Conservation (phyloP, 352 stramenopile species). For the Discostella stelligera region DNA sequence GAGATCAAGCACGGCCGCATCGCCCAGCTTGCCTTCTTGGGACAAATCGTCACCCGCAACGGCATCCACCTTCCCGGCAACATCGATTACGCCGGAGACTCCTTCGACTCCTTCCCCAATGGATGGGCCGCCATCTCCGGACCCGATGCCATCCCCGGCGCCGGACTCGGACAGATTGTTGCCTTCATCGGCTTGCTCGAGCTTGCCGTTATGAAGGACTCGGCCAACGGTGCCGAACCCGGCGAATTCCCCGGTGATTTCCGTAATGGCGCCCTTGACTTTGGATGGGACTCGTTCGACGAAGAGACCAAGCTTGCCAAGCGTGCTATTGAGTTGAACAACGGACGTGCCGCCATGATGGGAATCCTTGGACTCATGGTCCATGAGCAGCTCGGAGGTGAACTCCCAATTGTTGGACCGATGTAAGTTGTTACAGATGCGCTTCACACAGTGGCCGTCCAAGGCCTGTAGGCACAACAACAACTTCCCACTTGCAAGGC, state of each 20-base stretch:
- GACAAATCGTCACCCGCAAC: slow-evolving; percentile 19
- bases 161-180: slow-evolving; percentile 63
- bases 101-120: slow-evolving; percentile 38
- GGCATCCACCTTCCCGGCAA: slow-evolving; percentile 66
- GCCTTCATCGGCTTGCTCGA: slow-evolving; percentile 66
- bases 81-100: slow-evolving; percentile 60
- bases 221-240: slow-evolving; percentile 28
- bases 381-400: slow-evolving; percentile 47
- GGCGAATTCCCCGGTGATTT: slow-evolving; percentile 65
- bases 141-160: slow-evolving; percentile 49
- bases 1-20: slow-evolving; percentile 83
- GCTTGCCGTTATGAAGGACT: slow-evolving; percentile 72
- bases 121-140: slow-evolving; percentile 55
- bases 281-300: slow-evolving; percentile 62
- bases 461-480: too few relatives aligned
- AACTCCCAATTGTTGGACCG: slow-evolving; percentile 20
- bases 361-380: slow-evolving; percentile 58
- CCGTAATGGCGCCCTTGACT: slow-evolving; percentile 68
- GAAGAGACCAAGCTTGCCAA: slow-evolving; percentile 12
- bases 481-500: too few relatives aligned
- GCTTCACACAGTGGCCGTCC: neutral
- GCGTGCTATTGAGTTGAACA: slow-evolving; percentile 10
- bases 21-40: slow-evolving; percentile 65
- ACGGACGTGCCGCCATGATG: slow-evolving; percentile 6
- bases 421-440: neutral